These are phyloP conservation scores for Wickerhamiella azymoides DNA, from an alignment of 805 yeast species.

Conservation along the genomic window DNA sequence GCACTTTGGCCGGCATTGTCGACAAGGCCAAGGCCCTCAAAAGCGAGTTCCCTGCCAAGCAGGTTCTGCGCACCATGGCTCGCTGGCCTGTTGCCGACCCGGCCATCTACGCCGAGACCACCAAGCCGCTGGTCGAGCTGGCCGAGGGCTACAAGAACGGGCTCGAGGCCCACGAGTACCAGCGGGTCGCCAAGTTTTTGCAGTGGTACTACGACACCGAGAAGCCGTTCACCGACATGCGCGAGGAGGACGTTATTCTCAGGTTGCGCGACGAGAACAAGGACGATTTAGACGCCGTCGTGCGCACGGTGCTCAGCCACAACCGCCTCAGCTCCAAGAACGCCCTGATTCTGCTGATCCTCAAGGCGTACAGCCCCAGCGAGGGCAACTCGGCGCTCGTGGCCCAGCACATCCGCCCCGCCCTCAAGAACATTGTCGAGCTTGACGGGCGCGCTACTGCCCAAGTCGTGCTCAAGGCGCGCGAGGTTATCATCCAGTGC, in stretches of 20 bases:
- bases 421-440: slow-evolving; percentile 69
- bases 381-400: slow-evolving; percentile 59
- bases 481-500: slow-evolving; percentile 93
- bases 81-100: slow-evolving; percentile 45
- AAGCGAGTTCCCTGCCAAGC: slow-evolving; percentile 90
- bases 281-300: slow-evolving; percentile 59
- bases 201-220: slow-evolving; percentile 68
- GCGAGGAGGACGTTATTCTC: slow-evolving; percentile 84
- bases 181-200: slow-evolving; percentile 55
- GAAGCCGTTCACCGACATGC: slow-evolving; percentile 32
- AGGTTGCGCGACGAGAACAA: slow-evolving; percentile 78
- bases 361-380: slow-evolving; percentile 67
- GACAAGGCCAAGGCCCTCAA: slow-evolving; percentile 50
- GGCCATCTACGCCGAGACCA: slow-evolving; percentile 38
- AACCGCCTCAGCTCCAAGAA: slow-evolving; percentile 88
- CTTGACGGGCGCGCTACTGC: slow-evolving; percentile 83
- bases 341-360: slow-evolving; percentile 72
- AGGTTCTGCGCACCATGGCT: slow-evolving; percentile 55
- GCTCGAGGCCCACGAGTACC: slow-evolving; percentile 68
- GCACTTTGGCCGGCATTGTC: slow-evolving; percentile 46
- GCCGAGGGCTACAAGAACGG: slow-evolving; percentile 63
- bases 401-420: slow-evolving; percentile 51
- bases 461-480: slow-evolving; percentile 86
- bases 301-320: slow-evolving; percentile 67
- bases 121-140: slow-evolving; percentile 61